phyloP scores from a whole-genome alignment of 2,329 filamentous ascomycete genomes.

The Ceratocystis eucalypticola region DNA sequence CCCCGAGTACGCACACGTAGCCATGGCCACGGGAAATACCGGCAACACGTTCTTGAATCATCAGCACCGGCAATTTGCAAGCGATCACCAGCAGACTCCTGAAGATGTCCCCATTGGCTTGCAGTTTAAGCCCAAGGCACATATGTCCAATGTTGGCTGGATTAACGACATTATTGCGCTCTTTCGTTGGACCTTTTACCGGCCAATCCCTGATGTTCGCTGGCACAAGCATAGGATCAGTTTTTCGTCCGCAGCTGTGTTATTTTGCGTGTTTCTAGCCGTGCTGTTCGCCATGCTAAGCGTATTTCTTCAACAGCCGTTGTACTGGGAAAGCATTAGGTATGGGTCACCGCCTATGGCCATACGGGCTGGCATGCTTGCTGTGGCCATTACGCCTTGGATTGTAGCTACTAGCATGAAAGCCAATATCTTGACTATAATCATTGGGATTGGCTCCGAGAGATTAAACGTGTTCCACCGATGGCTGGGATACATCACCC shows the following conservation, averaged over 20 bases:
- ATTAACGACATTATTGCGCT: conserved; percentile 71
- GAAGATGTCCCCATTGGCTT: conserved; percentile 23
- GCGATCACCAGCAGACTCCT: neutral
- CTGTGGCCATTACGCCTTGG: conserved; percentile 85
- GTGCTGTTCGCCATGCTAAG: conserved; percentile 64
- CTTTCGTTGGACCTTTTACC: conserved; percentile 79
- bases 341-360: conserved; percentile 82
- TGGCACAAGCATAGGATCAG: conserved; percentile 56
- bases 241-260: conserved; percentile 66
- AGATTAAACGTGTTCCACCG: conserved; percentile 84
- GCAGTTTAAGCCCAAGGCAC: conserved; percentile 50
- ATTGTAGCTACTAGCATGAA: conserved; percentile 84
- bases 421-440: conserved; percentile 66
- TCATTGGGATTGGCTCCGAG: conserved; percentile 87
- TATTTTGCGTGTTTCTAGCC: conserved; percentile 53
- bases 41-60: conserved; percentile 25
- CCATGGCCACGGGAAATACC: conserved; percentile 40
- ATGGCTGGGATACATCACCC: conserved; percentile 77
- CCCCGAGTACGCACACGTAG: conserved; percentile 34
- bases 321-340: conserved; percentile 77
- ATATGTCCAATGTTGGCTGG: conserved; percentile 58
- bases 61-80: neutral
- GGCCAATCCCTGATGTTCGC: conserved; percentile 62
- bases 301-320: conserved; percentile 72
- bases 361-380: conserved; percentile 79